Evolutionary conservation across 768 basidiomycete genomes (phyloP).

Genomic region (Macrocybe gigantea): DNA sequence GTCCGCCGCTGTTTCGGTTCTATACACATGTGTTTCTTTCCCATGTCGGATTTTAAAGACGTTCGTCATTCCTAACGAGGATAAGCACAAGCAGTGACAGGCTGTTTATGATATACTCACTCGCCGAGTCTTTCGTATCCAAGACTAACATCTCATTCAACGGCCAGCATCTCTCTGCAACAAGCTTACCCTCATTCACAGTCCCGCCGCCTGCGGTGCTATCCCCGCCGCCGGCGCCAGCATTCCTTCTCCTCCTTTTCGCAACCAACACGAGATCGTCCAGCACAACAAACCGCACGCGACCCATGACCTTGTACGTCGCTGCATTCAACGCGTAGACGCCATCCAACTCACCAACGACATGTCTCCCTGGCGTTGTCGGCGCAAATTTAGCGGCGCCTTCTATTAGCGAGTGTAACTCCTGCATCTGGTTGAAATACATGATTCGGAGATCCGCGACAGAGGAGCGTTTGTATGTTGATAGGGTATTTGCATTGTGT

Average conservation of each 20-base stretch:
- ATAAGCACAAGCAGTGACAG: not conserved
- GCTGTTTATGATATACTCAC: conserved; percentile 36
- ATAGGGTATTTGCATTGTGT: conserved; percentile 30
- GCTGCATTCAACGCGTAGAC: conserved; percentile 86
- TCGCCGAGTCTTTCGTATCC: conserved; percentile 92
- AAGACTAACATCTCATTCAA: conserved; percentile 91
- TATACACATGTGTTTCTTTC: conserved; percentile 93
- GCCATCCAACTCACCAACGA: conserved; percentile 80
- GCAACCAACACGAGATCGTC: conserved; percentile 92
- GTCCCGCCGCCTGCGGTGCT: conserved; percentile 27
- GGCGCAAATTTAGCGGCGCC: conserved; percentile 95
- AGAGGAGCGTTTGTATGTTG: conserved; percentile 69
- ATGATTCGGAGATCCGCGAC: conserved; percentile 92
- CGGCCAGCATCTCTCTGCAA: conserved; percentile 92
- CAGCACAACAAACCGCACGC: conserved; percentile 84
- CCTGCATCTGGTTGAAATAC: conserved; percentile 93
- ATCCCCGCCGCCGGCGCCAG: conserved; percentile 34
- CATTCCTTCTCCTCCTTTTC: conserved; percentile 62
- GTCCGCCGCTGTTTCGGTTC: conserved; percentile 74
- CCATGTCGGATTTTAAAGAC: conserved; percentile 93
- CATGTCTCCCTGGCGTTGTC: conserved; percentile 84
- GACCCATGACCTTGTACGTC: conserved; percentile 87
- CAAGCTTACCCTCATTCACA: conserved; percentile 67
- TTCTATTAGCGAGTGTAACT: conserved; percentile 83
- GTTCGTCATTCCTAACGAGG: conserved; percentile 69